Percentiles rank a stretch among this genome's conserved stretches.
These are phyloP conservation scores for Boletus reticuloceps DNA, from an alignment of 768 basidiomycete species.

Conservation along the genomic window DNA sequence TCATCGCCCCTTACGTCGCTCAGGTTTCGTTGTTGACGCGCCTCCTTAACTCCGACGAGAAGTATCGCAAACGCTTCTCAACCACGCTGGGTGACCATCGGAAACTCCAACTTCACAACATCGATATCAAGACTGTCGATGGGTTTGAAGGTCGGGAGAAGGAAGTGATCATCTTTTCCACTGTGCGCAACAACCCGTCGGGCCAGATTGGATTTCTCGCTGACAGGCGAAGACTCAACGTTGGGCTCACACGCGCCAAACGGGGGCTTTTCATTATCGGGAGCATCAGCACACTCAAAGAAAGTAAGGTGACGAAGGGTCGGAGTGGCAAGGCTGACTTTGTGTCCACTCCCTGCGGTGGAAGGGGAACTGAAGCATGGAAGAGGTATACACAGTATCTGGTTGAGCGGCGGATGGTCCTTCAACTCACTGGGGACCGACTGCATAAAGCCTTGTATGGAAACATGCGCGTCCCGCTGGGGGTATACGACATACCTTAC, in stretches of 20 bases:
- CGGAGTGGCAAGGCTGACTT: slow-evolving; percentile 9
- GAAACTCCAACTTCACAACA: slow-evolving; percentile 56
- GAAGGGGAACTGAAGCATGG: slow-evolving; percentile 56
- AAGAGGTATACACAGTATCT: slow-evolving; percentile 58
- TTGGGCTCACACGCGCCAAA: slow-evolving; percentile 86
- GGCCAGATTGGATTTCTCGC: slow-evolving; percentile 89
- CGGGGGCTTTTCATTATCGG: slow-evolving; percentile 83
- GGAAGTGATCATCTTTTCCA: slow-evolving; percentile 88
- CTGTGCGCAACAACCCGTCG: slow-evolving; percentile 75
- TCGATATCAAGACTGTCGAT: slow-evolving; percentile 92
- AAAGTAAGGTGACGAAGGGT: slow-evolving; percentile 38
- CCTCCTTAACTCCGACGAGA: slow-evolving; percentile 54
- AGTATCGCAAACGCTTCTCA: slow-evolving; percentile 53
- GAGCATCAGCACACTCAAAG: slow-evolving; percentile 60
- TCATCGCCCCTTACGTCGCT: slow-evolving; percentile 90
- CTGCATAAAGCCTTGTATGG: slow-evolving; percentile 37
- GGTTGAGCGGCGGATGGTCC: slow-evolving; percentile 48
- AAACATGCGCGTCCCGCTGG: slow-evolving; percentile 8
- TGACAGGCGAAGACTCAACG: slow-evolving; percentile 83
- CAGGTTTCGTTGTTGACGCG: slow-evolving; percentile 78
- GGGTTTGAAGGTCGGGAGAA: slow-evolving; percentile 95
- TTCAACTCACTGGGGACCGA: slow-evolving; percentile 43
- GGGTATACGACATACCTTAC: slow-evolving; percentile 3
- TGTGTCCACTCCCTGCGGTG: slow-evolving; percentile 21
- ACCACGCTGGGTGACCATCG: slow-evolving; percentile 63